Base-by-base conservation (phyloP, 305 asterid species). In the Fraxinus nigra region DNA sequence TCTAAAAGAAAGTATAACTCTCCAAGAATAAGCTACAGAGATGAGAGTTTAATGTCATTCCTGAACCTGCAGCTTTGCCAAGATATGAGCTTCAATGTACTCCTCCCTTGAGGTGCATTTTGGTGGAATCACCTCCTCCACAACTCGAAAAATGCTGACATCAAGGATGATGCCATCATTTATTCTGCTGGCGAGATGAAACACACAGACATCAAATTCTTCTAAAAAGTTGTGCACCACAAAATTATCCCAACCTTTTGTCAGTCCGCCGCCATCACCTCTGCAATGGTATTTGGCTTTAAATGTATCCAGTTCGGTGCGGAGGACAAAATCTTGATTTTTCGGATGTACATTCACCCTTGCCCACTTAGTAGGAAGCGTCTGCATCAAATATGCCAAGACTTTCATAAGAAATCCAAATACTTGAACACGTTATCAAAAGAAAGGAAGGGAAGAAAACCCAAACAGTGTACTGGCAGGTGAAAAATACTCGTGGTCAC, bases 221-320 rank as follows among this genome's bases (percentile, higher is more conserved):
- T 86, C 86, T 7, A 90, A 80, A 13, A 48, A 77, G 46, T 87
- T 90, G 0, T 84, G 87, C 0, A 79, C 5, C 3, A 78, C 91
- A 34, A 88, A 90, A 7, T 33, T 63, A 38, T 59, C 87, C 93
- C 93, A 90, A n/a, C 90, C 91, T 26, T 61, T 38, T 0, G 7
- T 34, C 40, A 85, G 65, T 40, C 83, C 56, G 82, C 82, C 37
- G 63, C 82, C 77, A 74, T 72, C 1, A 30, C 26, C 77, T 82
- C 30, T 87, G 6, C 18, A 51, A 24, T 34, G 18, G 56, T 56
- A 85, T 10, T 16, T 75, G 24, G 73, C 82, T 8, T 18, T 8
- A 86, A 90, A 88, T 20, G 32, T 63, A 0, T 75, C 84, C 10
- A 74, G 86, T 5, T 56, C 56, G 38, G 54, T 32, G 1, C 83